Conservation (phyloP, 345 rosid genomes). For the Euphorbia lathyris region DNA sequence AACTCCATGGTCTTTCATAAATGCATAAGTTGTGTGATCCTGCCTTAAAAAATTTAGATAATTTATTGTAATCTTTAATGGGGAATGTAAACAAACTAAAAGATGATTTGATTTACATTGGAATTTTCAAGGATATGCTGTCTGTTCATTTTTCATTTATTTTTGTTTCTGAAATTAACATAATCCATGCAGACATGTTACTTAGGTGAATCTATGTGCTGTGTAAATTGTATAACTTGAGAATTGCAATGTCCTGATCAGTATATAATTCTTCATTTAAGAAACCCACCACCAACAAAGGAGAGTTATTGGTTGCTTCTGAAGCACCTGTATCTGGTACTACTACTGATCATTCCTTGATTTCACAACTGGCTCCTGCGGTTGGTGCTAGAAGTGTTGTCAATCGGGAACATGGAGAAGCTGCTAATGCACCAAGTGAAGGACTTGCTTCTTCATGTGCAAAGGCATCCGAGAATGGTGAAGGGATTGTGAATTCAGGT, state of each 20-base stretch:
- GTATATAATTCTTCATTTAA: conserved; percentile 20
- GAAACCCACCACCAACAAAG: conserved; percentile 53
- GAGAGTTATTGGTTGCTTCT: conserved; percentile 38
- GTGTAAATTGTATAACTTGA: background rate
- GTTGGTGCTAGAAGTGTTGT: conserved; percentile 25
- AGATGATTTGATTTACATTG: background rate
- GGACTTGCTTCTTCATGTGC: conserved; percentile 20
- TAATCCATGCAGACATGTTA: background rate
- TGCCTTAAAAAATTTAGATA: background rate
- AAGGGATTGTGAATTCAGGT: conserved; percentile 24
- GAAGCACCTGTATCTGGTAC: conserved; percentile 36
- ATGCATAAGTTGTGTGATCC: background rate
- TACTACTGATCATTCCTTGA: conserved; percentile 31
- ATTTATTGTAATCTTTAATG: background rate
- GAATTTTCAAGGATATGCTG: background rate
- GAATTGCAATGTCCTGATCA: conserved; percentile 12
- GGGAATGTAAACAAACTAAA: background rate
- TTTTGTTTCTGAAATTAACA: background rate
- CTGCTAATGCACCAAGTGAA: conserved; percentile 28
- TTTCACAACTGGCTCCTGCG: conserved; percentile 30
- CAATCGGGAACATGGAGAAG: conserved; percentile 25
- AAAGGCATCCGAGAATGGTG: conserved; percentile 19
- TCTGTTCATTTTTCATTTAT: background rate
- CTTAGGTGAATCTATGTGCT: background rate
- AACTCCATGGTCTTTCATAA: background rate